Evolutionary conservation across 495 filamentous ascomycete genomes (phyloP).

Genomic region (Neurospora discreta): DNA sequence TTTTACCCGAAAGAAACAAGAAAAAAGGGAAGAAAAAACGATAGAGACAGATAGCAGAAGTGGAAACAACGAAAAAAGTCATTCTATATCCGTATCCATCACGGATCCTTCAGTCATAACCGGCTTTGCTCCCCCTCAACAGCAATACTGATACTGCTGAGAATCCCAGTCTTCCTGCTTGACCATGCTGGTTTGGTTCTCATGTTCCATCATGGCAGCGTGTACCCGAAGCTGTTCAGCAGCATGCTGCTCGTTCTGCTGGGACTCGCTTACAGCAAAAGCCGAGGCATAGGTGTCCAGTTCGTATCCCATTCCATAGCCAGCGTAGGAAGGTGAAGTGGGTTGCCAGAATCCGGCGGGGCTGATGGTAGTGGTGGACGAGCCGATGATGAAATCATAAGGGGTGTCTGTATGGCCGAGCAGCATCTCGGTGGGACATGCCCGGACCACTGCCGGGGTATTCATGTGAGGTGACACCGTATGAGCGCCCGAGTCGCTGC

Average conservation of each 20-base stretch:
- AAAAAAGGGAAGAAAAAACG: not conserved
- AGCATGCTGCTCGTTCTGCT: slow-evolving; percentile 18
- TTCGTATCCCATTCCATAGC: slow-evolving; percentile 11
- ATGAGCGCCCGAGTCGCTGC: slow-evolving; percentile 32
- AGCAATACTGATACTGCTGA: slow-evolving; percentile 1
- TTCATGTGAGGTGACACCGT: slow-evolving; percentile 8
- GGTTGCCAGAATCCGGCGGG: slow-evolving; percentile 7
- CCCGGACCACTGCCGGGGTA: slow-evolving; percentile 15
- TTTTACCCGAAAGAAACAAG: not conserved
- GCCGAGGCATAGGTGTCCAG: slow-evolving; percentile 13
- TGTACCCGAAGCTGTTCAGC: slow-evolving; percentile 12
- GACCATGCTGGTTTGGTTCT: slow-evolving; percentile 14
- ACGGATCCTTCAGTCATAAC: not conserved
- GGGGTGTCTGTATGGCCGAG: slow-evolving; percentile 7
- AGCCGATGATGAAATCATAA: slow-evolving; percentile 15
- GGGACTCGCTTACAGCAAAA: slow-evolving; percentile 11
- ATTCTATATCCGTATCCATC: not conserved
- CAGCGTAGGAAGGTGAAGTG: slow-evolving; percentile 3
- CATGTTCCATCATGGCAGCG: slow-evolving; percentile 16
- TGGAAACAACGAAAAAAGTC: not conserved
- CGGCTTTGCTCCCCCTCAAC: not conserved
- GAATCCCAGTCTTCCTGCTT: slow-evolving; percentile 29
- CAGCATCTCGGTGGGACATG: slow-evolving; percentile 13
- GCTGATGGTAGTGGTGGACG: slow-evolving; percentile 1
- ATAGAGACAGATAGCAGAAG: not conserved